Evolutionary conservation across 768 basidiomycete genomes (phyloP).

Genomic region (Suillus occidentalis): DNA sequence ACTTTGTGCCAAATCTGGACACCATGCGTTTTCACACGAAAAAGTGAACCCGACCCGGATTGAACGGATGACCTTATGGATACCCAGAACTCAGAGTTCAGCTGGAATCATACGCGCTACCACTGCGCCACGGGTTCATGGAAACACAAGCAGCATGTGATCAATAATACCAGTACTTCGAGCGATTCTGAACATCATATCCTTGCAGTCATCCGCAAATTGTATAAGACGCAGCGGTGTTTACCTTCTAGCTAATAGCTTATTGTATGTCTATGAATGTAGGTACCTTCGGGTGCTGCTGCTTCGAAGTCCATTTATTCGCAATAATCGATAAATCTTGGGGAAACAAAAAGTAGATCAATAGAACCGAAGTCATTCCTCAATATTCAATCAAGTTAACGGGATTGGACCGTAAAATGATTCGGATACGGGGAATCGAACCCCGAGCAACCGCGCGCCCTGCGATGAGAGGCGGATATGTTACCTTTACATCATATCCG

Average conservation of each 20-base stretch:
- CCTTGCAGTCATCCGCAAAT: neutral
- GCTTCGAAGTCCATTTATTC: neutral
- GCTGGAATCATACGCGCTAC: conserved; percentile 37
- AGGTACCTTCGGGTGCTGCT: neutral
- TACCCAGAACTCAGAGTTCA: neutral
- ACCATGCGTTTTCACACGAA: neutral
- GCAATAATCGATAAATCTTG: neutral
- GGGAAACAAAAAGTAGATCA: neutral
- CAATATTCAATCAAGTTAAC: neutral
- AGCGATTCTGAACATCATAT: neutral
- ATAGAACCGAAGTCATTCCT: neutral
- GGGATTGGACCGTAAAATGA: neutral
- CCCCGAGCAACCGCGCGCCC: conserved; percentile 51
- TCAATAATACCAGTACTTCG: neutral
- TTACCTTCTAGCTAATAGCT: neutral
- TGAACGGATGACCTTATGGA: conserved; percentile 52
- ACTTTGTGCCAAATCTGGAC: neutral
- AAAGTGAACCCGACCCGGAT: conserved; percentile 34
- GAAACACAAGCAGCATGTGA: neutral
- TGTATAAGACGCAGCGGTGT: neutral
- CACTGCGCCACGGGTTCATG: conserved; percentile 21
- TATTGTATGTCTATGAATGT: neutral
- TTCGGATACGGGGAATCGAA: conserved; percentile 58
- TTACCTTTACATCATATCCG: conserved; percentile 5
- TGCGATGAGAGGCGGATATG: conserved; percentile 1